phyloP scores from a whole-genome alignment of 2,329 filamentous ascomycete genomes.

The Colletotrichum salicis region DNA sequence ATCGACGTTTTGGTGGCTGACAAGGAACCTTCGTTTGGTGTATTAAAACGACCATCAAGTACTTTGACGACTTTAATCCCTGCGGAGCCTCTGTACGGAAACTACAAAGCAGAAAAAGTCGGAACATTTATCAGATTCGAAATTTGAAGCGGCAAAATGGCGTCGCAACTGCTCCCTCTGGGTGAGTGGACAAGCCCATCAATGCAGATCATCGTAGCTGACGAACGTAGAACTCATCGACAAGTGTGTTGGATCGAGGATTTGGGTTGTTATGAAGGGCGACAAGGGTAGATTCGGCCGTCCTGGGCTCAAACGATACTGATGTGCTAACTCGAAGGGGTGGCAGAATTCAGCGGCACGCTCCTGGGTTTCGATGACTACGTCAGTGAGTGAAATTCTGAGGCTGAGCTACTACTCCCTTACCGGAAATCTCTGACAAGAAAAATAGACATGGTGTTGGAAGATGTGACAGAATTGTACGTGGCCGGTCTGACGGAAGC shows the following conservation, averaged over 20 bases:
- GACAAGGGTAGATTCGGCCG: conserved; percentile 79
- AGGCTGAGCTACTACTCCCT: not conserved
- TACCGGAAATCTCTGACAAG: conserved; percentile 28
- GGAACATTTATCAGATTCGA: not conserved
- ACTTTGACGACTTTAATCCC: conserved; percentile 3
- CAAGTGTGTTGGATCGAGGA: conserved; percentile 96
- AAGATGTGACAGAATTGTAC: conserved; percentile 97
- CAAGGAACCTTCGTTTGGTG: conserved; percentile 7
- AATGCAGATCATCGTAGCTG: conserved; percentile 29
- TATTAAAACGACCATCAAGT: conserved; percentile 6
- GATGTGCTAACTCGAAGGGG: conserved; percentile 8
- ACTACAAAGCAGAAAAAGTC: not conserved
- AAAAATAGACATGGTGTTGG: conserved; percentile 89
- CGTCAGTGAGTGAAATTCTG: conserved; percentile 81
- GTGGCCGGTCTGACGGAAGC: conserved; percentile 41
- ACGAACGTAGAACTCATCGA: conserved; percentile 86
- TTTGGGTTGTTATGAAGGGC: conserved; percentile 99
- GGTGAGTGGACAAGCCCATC: conserved; percentile 54
- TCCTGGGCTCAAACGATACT: not conserved
- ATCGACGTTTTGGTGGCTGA: conserved; percentile 12
- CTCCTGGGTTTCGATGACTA: conserved; percentile 98
- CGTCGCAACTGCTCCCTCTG: conserved; percentile 78
- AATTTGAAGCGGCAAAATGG: conserved; percentile 58
- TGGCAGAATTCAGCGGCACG: conserved; percentile 90
- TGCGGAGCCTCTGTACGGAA: not conserved